Conservation (phyloP, 1,139 yeast genomes). For the Geotrichum fermentans region DNA sequence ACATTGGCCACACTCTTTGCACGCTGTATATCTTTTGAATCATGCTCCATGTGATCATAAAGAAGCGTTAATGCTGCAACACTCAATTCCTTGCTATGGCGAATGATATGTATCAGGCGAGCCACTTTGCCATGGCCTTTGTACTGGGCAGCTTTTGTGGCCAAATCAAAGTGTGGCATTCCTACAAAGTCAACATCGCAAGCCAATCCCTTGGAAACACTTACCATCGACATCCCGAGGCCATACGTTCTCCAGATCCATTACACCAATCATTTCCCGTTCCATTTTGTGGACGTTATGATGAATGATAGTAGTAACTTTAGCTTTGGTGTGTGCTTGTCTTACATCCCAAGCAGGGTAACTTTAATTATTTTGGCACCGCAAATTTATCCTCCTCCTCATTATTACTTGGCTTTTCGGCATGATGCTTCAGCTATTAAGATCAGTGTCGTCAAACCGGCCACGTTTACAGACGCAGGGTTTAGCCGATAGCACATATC, state of each 20-base stretch:
- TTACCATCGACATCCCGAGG: conserved; percentile 4
- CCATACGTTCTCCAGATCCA: background rate
- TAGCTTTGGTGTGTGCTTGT: too few species aligned
- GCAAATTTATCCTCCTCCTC: too few species aligned
- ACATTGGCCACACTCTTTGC: conserved; percentile 3
- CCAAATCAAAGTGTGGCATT: conserved; percentile 9
- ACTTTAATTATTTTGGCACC: too few species aligned
- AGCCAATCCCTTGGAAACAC: background rate
- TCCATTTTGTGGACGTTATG: background rate
- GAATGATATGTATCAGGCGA: conserved; percentile 14
- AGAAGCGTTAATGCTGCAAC: conserved; percentile 3
- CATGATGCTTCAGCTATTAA: too few species aligned
- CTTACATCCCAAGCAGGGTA: too few species aligned
- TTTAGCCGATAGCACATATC: too few species aligned
- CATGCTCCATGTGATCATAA: background rate
- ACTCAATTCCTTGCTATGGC: conserved; percentile 3
- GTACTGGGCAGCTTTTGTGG: conserved; percentile 3
- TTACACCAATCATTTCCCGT: background rate
- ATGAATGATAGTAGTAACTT: background rate
- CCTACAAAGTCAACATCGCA: conserved; percentile 5
- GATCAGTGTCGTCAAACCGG: too few species aligned
- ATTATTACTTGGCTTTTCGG: too few species aligned
- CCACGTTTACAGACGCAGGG: too few species aligned
- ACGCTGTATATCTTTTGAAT: conserved; percentile 4
- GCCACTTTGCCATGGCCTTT: conserved; percentile 16